Conservation (phyloP, 441 rosid species). For the Adansonia madagascariensis region DNA sequence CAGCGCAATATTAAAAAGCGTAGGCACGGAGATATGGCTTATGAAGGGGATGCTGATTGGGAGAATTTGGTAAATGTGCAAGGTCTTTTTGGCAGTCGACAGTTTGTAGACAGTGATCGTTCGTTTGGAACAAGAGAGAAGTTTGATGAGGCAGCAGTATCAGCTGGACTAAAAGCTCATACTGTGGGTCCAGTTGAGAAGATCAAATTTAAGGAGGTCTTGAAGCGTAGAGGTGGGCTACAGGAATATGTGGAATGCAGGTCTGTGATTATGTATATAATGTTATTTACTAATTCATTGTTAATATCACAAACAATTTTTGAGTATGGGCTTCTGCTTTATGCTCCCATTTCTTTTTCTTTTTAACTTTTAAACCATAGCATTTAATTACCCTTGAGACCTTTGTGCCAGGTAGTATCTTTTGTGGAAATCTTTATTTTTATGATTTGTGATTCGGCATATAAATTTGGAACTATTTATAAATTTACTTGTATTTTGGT, state of each 20-base stretch:
- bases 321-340: background rate
- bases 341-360: background rate
- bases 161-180: slow-evolving; percentile 86
- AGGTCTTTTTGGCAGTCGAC: slow-evolving; percentile 66
- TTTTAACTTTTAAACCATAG: background rate
- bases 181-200: slow-evolving; percentile 88
- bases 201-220: slow-evolving; percentile 88
- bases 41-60: slow-evolving; percentile 95
- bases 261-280: slow-evolving; percentile 44
- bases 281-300: slow-evolving; percentile 7
- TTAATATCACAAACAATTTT: background rate
- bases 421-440: background rate
- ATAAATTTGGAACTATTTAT: background rate
- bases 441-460: background rate
- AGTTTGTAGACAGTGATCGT: slow-evolving; percentile 51
- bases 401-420: slow-evolving; percentile 11
- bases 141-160: slow-evolving; percentile 81
- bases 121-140: slow-evolving; percentile 65
- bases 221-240: slow-evolving; percentile 90
- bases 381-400: background rate
- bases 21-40: slow-evolving; percentile 90
- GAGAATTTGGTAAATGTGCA: slow-evolving; percentile 66
- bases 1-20: slow-evolving; percentile 68
- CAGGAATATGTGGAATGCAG: slow-evolving; percentile 98
- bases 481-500: background rate